Percentiles rank a stretch among this genome's conserved stretches.
Evolutionary conservation across 257 asterid genomes (phyloP).

Genomic region (Eucommia ulmoides): DNA sequence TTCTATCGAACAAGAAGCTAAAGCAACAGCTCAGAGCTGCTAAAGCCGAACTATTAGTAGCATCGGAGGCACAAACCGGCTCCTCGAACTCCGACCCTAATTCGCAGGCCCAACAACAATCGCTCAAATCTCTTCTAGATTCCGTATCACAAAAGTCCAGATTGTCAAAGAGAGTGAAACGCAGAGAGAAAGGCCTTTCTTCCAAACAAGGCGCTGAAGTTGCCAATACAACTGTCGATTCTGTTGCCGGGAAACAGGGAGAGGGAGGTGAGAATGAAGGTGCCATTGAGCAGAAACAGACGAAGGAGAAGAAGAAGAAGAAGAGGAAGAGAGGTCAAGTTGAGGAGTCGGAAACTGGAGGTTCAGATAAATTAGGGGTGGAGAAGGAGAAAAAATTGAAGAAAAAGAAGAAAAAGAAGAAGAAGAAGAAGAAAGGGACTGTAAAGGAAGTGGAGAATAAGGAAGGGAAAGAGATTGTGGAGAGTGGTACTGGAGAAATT

Average conservation of each 20-base stretch:
- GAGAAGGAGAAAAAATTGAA: conserved; percentile 19
- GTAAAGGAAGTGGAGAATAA: conserved; percentile 11
- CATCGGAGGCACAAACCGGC: conserved; percentile 20
- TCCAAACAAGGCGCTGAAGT: conserved; percentile 20
- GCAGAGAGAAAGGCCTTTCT: conserved; percentile 24
- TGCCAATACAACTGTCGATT: neutral
- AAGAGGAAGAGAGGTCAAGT: conserved; percentile 20
- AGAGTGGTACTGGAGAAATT: conserved; percentile 13
- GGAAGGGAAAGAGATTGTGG: conserved; percentile 21
- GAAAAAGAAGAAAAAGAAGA: conserved; percentile 24
- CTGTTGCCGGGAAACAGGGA: neutral
- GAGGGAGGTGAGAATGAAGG: conserved; percentile 12
- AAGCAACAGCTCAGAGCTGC: conserved; percentile 65
- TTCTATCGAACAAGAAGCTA: conserved; percentile 70
- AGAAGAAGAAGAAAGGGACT: conserved; percentile 14
- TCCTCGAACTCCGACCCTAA: neutral
- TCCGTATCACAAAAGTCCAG: conserved; percentile 16
- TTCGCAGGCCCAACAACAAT: conserved; percentile 13
- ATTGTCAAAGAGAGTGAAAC: conserved; percentile 50
- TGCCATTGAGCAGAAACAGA: conserved; percentile 8
- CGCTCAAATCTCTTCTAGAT: conserved; percentile 11
- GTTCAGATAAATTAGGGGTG: conserved; percentile 7
- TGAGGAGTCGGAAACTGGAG: conserved; percentile 11
- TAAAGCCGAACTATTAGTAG: conserved; percentile 38
- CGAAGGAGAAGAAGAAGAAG: conserved; percentile 18